phyloP scores from a whole-genome alignment of 179 eudicot species.

The Pouteria campechiana region DNA sequence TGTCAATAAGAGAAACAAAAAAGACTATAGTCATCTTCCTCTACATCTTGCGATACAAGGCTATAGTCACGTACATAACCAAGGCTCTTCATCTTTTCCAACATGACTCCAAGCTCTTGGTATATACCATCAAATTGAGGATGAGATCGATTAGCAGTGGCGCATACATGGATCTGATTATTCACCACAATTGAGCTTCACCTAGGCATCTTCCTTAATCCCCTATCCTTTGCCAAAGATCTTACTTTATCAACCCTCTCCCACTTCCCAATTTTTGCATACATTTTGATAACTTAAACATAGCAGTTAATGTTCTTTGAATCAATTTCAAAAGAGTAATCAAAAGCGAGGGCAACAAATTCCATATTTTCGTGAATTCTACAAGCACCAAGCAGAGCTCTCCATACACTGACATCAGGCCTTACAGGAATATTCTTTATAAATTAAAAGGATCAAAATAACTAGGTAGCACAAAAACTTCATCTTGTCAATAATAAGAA shows the following conservation, averaged over 20 bases:
- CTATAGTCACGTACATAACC: constrained; percentile 38
- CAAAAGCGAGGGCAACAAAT: constrained; percentile 51
- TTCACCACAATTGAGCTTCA: no score
- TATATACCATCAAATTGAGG: constrained; percentile 25
- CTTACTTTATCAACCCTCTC: constrained; percentile 38
- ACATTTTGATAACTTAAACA: constrained; percentile 36
- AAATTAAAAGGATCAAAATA: constrained; percentile 93
- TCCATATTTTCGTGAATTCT: constrained; percentile 64
- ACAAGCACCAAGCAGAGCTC: constrained; percentile 86
- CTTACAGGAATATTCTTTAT: constrained; percentile 40
- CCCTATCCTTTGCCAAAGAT: constrained; percentile 31
- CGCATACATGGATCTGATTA: no score
- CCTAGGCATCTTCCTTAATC: constrained; percentile 48
- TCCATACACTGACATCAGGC: constrained; percentile 81
- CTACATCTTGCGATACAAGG: constrained; percentile 45
- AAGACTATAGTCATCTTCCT: constrained; percentile 54
- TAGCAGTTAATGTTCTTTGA: constrained; percentile 35
- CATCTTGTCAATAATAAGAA: constrained; percentile 5
- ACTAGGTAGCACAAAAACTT: constrained; percentile 63
- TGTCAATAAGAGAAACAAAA: no score
- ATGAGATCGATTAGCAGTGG: constrained; percentile 39
- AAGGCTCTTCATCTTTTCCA: constrained; percentile 27
- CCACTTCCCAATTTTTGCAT: constrained; percentile 42
- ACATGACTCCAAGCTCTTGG: constrained; percentile 19
- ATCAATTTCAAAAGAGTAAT: constrained; percentile 39